These are phyloP conservation scores for Ogataea pignaliae DNA, from an alignment of 805 yeast genomes.

Conservation along the genomic window DNA sequence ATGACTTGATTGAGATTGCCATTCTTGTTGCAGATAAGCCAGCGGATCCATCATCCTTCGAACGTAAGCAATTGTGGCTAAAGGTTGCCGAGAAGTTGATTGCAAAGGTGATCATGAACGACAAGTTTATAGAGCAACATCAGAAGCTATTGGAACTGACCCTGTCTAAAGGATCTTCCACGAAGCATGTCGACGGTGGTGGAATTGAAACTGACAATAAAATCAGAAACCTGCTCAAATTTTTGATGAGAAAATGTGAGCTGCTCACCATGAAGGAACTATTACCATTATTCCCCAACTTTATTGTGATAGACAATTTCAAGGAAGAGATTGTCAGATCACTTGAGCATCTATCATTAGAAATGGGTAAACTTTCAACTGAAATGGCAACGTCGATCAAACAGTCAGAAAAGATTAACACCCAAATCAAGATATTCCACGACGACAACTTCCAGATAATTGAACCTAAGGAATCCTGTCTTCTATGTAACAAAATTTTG, in stretches of 20 bases:
- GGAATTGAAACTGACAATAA: constrained; percentile 21
- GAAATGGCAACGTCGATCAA: constrained; percentile 74
- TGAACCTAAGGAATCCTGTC: constrained; percentile 82
- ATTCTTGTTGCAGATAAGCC: constrained; percentile 52
- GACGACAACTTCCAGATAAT: constrained; percentile 56
- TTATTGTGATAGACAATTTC: constrained; percentile 73
- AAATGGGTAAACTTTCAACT: constrained; percentile 57
- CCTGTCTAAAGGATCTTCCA: constrained; percentile 6
- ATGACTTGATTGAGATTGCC: constrained; percentile 56
- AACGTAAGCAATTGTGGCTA: constrained; percentile 72
- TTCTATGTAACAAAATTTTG: constrained; percentile 62
- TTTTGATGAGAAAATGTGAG: constrained; percentile 40
- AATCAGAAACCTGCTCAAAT: constrained; percentile 32
- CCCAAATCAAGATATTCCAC: constrained; percentile 50
- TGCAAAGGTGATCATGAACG: constrained; percentile 27
- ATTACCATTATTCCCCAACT: constrained; percentile 80
- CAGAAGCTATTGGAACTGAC: constrained; percentile 12
- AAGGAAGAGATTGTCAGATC: constrained; percentile 79
- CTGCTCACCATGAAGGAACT: constrained; percentile 71
- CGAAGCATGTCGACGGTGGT: constrained; percentile 22
- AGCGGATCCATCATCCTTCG: constrained; percentile 25
- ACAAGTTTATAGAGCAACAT: constrained; percentile 22
- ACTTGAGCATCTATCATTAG: constrained; percentile 66
- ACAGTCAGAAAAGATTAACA: constrained; percentile 54
- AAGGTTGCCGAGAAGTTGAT: constrained; percentile 53